Evolutionary conservation across 2,329 filamentous ascomycete species (phyloP).

Genomic region (Pseudogymnoascus destructans): DNA sequence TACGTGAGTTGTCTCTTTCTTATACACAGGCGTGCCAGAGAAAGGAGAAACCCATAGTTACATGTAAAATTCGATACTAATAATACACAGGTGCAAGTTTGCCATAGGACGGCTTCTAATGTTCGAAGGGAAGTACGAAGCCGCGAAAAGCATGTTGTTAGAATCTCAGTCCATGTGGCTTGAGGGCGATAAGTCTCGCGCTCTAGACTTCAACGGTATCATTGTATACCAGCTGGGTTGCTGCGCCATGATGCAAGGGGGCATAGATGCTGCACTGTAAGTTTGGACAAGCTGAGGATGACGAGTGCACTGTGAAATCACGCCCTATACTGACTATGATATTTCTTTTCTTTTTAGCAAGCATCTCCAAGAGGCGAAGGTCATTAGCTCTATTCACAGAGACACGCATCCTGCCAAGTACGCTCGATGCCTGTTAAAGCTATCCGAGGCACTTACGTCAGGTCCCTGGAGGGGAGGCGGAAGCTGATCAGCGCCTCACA

Average conservation of each 20-base stretch:
- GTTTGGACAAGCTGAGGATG: not conserved
- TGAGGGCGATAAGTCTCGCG: not conserved
- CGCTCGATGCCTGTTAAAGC: not conserved
- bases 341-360: not conserved
- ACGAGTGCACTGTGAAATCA: not conserved
- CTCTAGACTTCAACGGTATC: not conserved
- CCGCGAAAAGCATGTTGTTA: not conserved
- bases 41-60: not conserved
- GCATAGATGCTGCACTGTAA: not conserved
- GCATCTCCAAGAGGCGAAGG: not conserved
- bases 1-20: not conserved
- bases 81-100: not conserved
- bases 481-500: not conserved
- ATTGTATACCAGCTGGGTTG: not conserved
- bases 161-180: not conserved
- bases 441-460: not conserved
- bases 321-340: not conserved
- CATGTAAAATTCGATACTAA: not conserved
- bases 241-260: not conserved
- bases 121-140: not conserved
- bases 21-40: not conserved
- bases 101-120: not conserved
- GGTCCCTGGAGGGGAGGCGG: not conserved
- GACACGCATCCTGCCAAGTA: not conserved
- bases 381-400: not conserved